Percentiles rank a stretch among this genome's conserved stretches.
phyloP scores from a whole-genome alignment of 495 filamentous ascomycete genomes.

The Penicillium antarcticum region DNA sequence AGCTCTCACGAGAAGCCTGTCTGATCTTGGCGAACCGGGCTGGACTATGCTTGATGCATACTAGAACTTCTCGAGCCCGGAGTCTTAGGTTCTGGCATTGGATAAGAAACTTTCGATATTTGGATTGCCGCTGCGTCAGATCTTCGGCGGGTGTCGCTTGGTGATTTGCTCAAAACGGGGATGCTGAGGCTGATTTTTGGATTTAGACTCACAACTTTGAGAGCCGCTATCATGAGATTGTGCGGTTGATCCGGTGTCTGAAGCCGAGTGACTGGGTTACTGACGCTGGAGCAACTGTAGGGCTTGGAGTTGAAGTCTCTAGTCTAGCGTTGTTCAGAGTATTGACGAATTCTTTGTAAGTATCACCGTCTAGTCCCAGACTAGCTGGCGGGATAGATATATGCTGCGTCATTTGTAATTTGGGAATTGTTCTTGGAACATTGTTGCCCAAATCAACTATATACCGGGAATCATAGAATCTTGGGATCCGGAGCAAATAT shows the following conservation, averaged over 20 bases:
- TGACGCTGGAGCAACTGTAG: neutral
- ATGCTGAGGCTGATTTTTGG: neutral
- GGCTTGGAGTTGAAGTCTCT: too few relatives aligned
- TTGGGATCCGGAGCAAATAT: neutral
- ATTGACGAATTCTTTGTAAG: conserved; percentile 2
- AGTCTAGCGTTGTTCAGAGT: neutral
- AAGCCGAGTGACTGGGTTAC: neutral
- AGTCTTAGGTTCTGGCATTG: neutral
- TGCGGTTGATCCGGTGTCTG: neutral
- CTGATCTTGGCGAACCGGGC: conserved; percentile 3
- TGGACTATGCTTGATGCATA: neutral
- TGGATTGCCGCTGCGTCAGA: conserved; percentile 13
- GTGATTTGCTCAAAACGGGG: neutral
- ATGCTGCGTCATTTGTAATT: too few relatives aligned
- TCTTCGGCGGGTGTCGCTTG: conserved; percentile 1
- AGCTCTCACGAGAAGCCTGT: conserved; percentile 4
- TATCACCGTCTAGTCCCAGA: conserved; percentile 2
- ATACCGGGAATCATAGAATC: conserved; percentile 5
- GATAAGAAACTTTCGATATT: neutral
- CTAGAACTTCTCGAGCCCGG: neutral
- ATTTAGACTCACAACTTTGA: neutral
- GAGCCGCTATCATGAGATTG: conserved; percentile 1
- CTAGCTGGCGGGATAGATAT: neutral
- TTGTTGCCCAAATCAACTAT: neutral
- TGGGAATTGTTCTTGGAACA: neutral